phyloP scores from a whole-genome alignment of 306 rosid species.

The Sicyos baderoa region DNA sequence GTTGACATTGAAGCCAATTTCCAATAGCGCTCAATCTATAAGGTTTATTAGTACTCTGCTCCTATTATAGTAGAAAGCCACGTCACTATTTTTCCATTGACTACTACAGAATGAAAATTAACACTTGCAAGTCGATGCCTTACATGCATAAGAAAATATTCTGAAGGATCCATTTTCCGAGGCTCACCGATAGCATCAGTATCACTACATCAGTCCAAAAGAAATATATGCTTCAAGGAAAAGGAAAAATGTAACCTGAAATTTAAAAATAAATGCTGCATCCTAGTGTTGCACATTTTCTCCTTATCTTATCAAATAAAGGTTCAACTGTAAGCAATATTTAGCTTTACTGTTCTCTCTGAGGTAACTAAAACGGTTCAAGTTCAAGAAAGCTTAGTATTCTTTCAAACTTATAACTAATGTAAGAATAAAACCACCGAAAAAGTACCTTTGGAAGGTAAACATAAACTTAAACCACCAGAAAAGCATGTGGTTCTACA shows the following conservation, averaged over 20 bases:
- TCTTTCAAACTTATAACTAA: neutral
- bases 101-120: conserved; percentile 22
- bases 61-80: conserved; percentile 31
- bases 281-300: neutral
- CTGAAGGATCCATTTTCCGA: conserved; percentile 39
- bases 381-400: neutral
- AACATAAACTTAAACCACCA: neutral
- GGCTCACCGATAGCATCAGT: conserved; percentile 41
- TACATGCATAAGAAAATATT: conserved; percentile 40
- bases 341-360: conserved; percentile 1
- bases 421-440: neutral
- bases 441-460: neutral
- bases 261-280: neutral
- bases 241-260: conserved; percentile 10
- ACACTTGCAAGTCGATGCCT: conserved; percentile 21
- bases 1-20: conserved; percentile 89
- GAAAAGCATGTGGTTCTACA: neutral
- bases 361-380: neutral
- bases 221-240: conserved; percentile 20
- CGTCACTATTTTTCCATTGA: neutral
- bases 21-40: conserved; percentile 38
- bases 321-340: neutral
- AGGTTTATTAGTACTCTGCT: conserved; percentile 31
- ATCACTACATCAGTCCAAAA: conserved; percentile 42
- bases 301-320: conserved; percentile 4